Percentiles rank a stretch among this genome's conserved stretches.
These are phyloP conservation scores for Sarocladium oryzae DNA, from an alignment of 2,329 filamentous ascomycete species.

Conservation along the genomic window DNA sequence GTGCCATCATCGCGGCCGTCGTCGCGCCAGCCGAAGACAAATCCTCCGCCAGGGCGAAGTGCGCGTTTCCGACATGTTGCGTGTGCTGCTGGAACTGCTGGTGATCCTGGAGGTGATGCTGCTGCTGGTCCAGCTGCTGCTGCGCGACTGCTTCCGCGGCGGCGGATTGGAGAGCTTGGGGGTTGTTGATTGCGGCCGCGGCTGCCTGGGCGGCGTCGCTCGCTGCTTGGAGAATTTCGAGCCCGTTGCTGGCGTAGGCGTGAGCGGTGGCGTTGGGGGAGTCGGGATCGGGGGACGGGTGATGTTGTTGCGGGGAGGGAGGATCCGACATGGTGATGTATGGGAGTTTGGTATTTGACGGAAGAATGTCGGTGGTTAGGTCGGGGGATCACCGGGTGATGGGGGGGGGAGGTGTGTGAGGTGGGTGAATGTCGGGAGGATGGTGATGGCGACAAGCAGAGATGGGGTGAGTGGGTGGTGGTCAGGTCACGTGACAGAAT, in stretches of 20 bases:
- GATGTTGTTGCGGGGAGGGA: conserved; percentile 7
- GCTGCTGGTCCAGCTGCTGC: conserved; percentile 16
- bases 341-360: neutral
- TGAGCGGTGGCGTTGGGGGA: conserved; percentile 28
- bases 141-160: conserved; percentile 28
- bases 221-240: conserved; percentile 39
- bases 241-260: conserved; percentile 38
- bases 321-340: conserved; percentile 6
- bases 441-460: neutral
- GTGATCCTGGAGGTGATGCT: conserved; percentile 11
- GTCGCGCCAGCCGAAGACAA: conserved; percentile 2
- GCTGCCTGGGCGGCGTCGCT: conserved; percentile 34
- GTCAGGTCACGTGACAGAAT: neutral
- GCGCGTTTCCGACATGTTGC: conserved; percentile 16
- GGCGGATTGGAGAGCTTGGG: conserved; percentile 32
- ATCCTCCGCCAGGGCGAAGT: conserved; percentile 18
- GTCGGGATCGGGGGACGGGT: conserved; percentile 11
- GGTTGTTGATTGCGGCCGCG: conserved; percentile 24
- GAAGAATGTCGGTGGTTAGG: conserved; percentile 7
- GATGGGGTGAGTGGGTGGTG: neutral
- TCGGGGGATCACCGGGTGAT: conserved; percentile 13
- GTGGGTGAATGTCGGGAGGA: conserved; percentile 6
- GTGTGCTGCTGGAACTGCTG: conserved; percentile 11
- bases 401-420: neutral
- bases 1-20: conserved; percentile 18